A percentile compares a stretch with the other conserved stretches of the same genome.
phyloP scores from a whole-genome alignment of 805 yeast species.

The Starmerella apicola region DNA sequence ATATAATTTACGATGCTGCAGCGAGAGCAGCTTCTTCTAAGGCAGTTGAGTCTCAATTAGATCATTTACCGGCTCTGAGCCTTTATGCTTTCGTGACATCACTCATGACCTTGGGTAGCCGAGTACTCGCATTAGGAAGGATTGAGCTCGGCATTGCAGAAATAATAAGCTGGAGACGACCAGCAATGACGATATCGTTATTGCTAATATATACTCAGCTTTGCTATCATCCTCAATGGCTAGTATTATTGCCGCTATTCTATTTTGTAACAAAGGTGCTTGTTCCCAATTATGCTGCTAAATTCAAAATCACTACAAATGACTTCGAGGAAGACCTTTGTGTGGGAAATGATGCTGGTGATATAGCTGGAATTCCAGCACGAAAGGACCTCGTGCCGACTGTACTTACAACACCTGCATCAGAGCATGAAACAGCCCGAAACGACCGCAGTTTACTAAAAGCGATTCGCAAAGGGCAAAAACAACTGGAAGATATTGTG shows the following conservation, averaged over 20 bases:
- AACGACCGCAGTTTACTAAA: constrained; percentile 17
- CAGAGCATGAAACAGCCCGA: constrained; percentile 8
- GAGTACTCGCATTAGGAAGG: constrained; percentile 32
- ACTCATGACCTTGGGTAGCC: constrained; percentile 12
- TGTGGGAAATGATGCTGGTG: background rate
- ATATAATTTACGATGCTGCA: constrained; percentile 11
- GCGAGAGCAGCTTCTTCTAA: constrained; percentile 7
- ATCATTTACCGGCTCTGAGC: constrained; percentile 16
- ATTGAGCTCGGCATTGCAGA: constrained; percentile 50
- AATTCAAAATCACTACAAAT: constrained; percentile 18
- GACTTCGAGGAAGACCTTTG: background rate
- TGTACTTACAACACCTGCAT: background rate
- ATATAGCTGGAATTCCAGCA: background rate
- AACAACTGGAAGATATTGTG: constrained; percentile 44
- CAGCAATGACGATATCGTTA: constrained; percentile 52
- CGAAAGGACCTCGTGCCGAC: background rate
- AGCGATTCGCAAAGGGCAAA: constrained; percentile 37
- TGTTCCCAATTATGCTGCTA: constrained; percentile 48
- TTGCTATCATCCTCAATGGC: constrained; percentile 59
- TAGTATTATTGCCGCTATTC: constrained; percentile 51
- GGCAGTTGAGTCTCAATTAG: constrained; percentile 7
- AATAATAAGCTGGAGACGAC: constrained; percentile 61
- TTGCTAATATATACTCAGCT: constrained; percentile 51
- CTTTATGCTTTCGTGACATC: constrained; percentile 13
- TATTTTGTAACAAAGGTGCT: constrained; percentile 44